Conservation (phyloP, 306 rosid species). For the Coriaria nepalensis region DNA sequence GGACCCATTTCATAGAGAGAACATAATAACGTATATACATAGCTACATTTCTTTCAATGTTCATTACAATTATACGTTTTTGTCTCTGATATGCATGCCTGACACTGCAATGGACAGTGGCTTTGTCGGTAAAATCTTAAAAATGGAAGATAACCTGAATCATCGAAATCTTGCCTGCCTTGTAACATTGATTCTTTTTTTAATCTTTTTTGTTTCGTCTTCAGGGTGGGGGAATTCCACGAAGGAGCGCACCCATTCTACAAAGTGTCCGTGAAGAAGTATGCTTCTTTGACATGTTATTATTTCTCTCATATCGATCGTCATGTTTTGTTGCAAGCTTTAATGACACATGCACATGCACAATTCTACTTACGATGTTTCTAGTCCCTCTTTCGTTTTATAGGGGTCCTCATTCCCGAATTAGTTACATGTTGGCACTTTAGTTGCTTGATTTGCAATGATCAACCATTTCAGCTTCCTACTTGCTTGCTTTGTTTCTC, state of each 20-base stretch:
- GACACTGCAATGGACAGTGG: too few species aligned
- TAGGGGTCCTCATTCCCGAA: too few species aligned
- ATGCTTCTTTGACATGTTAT: conserved; percentile 19
- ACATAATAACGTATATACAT: too few species aligned
- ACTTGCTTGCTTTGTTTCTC: conserved; percentile 8
- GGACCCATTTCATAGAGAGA: too few species aligned
- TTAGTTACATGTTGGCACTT: too few species aligned
- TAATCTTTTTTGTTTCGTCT: conserved; percentile 4
- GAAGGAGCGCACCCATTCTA: conserved; percentile 80
- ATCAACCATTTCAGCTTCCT: too few species aligned
- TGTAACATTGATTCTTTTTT: not conserved
- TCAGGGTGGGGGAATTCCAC: conserved; percentile 87
- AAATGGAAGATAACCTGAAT: not conserved
- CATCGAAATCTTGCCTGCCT: not conserved
- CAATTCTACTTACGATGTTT: not conserved
- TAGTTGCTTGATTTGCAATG: too few species aligned
- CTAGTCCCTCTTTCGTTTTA: conserved; percentile 5
- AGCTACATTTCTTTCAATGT: too few species aligned
- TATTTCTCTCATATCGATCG: not conserved
- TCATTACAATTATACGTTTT: too few species aligned
- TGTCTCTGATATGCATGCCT: too few species aligned
- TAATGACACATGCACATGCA: not conserved
- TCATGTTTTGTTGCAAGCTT: not conserved
- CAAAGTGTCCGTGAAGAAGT: conserved; percentile 84
- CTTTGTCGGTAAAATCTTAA: not conserved